A percentile compares a stretch with the other conserved stretches of the same genome.
Conservation (phyloP, 768 basidiomycete genomes). For the Panellus pusillus region DNA sequence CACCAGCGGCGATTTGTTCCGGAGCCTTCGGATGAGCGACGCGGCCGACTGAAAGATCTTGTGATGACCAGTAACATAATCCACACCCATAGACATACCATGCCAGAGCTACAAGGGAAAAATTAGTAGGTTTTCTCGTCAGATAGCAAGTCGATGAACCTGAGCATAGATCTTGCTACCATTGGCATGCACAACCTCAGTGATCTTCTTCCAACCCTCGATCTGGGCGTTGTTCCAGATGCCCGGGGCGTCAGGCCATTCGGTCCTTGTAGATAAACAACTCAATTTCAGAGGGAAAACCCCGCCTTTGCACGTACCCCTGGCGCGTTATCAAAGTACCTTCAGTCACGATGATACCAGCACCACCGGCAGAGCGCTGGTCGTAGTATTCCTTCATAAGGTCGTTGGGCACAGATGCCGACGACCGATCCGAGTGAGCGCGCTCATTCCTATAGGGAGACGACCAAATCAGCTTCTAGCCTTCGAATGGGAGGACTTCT, state of each 20-base stretch:
- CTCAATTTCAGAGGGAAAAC: not conserved
- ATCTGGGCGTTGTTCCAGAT: conserved; percentile 22
- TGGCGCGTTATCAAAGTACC: conserved; percentile 31
- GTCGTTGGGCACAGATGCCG: conserved; percentile 34
- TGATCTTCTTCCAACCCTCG: conserved; percentile 32
- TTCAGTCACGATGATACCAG: conserved; percentile 37
- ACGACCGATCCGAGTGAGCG: conserved; percentile 36
- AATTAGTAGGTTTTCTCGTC: not conserved
- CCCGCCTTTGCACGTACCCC: conserved; percentile 23
- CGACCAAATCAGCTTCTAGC: not conserved
- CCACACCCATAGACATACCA: conserved; percentile 10
- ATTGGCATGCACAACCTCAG: conserved; percentile 31
- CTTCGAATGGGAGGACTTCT: no score
- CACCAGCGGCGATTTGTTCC: conserved; percentile 27
- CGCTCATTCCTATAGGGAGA: conserved; percentile 25
- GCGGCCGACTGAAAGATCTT: conserved; percentile 23
- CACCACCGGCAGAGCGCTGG: conserved; percentile 38
- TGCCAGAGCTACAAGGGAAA: conserved; percentile 25
- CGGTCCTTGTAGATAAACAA: conserved; percentile 21
- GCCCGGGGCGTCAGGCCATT: conserved; percentile 32
- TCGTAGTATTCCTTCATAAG: conserved; percentile 37
- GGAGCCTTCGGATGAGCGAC: conserved; percentile 27
- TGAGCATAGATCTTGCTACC: conserved; percentile 23
- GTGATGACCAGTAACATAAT: not conserved
- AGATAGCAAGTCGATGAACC: conserved; percentile 23